Percentiles rank a stretch among this genome's conserved stretches.
Evolutionary conservation across 2,329 filamentous ascomycete genomes (phyloP).

Genomic region (Xylariaceae sp.): DNA sequence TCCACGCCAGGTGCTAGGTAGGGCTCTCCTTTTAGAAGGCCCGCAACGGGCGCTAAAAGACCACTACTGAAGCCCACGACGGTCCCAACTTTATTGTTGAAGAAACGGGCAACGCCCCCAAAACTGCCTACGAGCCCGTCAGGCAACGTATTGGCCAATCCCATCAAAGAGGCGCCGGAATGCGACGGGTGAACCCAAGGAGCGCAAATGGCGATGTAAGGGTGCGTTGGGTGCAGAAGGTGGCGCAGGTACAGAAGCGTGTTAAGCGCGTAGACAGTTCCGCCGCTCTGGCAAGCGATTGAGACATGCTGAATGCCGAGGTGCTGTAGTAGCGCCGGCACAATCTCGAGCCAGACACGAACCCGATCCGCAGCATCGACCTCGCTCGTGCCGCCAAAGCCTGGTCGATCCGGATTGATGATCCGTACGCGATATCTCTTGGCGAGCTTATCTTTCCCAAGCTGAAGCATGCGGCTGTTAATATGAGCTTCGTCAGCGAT

Average conservation of each 20-base stretch:
- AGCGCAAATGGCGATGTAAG: slow-evolving; percentile 26
- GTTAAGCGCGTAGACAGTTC: slow-evolving; percentile 29
- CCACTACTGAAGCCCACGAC: slow-evolving; percentile 19
- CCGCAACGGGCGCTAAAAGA: slow-evolving; percentile 10
- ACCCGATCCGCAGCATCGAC: slow-evolving; percentile 28
- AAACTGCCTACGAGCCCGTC: slow-evolving; percentile 17
- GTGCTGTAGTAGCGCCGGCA: slow-evolving; percentile 38
- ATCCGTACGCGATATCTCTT: slow-evolving; percentile 38
- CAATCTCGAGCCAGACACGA: slow-evolving; percentile 34
- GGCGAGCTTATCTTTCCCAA: slow-evolving; percentile 39
- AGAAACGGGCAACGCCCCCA: slow-evolving; percentile 13
- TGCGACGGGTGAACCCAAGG: slow-evolving; percentile 28
- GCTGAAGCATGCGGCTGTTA: slow-evolving; percentile 34
- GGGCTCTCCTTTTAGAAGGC: not conserved
- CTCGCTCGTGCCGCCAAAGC: slow-evolving; percentile 40
- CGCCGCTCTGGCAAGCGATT: slow-evolving; percentile 26
- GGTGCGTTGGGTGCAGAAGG: slow-evolving; percentile 25
- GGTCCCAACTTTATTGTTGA: slow-evolving; percentile 7
- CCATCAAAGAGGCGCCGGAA: slow-evolving; percentile 19
- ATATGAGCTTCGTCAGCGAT: not conserved
- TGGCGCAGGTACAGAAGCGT: slow-evolving; percentile 27
- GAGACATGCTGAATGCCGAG: slow-evolving; percentile 36
- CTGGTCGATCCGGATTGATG: slow-evolving; percentile 40
- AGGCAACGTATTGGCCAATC: slow-evolving; percentile 17
- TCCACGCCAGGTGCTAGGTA: slow-evolving; percentile 15